Percentiles rank a stretch among this genome's conserved stretches.
These are phyloP conservation scores for Tolypocladium capitatum DNA, from an alignment of 2,329 filamentous ascomycete genomes.

Conservation along the genomic window DNA sequence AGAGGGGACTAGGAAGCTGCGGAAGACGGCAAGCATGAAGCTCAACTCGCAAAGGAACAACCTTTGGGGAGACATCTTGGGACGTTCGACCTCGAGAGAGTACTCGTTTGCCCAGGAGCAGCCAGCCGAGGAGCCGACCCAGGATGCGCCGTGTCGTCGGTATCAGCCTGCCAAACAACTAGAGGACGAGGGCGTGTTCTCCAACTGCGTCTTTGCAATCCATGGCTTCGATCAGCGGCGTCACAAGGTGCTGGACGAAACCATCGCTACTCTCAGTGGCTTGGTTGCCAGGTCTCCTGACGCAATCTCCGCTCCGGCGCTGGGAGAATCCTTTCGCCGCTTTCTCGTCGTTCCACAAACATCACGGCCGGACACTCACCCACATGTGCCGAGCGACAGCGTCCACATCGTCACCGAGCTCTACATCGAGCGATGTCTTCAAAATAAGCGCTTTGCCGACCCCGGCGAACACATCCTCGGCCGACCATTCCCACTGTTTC, in stretches of 20 bases:
- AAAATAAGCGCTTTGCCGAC: conserved; percentile 57
- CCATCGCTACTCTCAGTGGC: conserved; percentile 35
- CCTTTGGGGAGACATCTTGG: conserved; percentile 85
- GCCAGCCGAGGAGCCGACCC: conserved; percentile 2
- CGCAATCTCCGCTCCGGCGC: conserved; percentile 20
- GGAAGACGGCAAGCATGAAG: conserved; percentile 77
- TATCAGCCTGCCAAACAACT: not conserved
- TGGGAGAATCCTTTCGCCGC: conserved; percentile 20
- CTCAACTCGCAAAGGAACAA: conserved; percentile 66
- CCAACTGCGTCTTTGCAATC: conserved; percentile 44
- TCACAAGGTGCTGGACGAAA: conserved; percentile 32
- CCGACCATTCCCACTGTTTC: conserved; percentile 59
- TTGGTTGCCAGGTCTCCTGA: conserved; percentile 27
- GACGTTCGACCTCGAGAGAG: conserved; percentile 23
- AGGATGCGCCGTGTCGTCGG: not conserved
- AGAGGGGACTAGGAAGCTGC: conserved; percentile 63
- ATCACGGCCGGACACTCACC: conserved; percentile 32
- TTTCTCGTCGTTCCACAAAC: conserved; percentile 43
- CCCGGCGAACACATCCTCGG: conserved; percentile 61
- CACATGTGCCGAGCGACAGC: conserved; percentile 19
- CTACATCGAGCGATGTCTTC: conserved; percentile 82
- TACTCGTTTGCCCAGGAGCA: conserved; percentile 17
- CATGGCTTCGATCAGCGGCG: conserved; percentile 44
- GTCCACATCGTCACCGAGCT: conserved; percentile 65
- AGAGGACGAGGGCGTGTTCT: conserved; percentile 31